A percentile compares a stretch with the other conserved stretches of the same genome.
These are phyloP conservation scores for Croton laevigatus DNA, from an alignment of 441 rosid genomes.

Conservation along the genomic window DNA sequence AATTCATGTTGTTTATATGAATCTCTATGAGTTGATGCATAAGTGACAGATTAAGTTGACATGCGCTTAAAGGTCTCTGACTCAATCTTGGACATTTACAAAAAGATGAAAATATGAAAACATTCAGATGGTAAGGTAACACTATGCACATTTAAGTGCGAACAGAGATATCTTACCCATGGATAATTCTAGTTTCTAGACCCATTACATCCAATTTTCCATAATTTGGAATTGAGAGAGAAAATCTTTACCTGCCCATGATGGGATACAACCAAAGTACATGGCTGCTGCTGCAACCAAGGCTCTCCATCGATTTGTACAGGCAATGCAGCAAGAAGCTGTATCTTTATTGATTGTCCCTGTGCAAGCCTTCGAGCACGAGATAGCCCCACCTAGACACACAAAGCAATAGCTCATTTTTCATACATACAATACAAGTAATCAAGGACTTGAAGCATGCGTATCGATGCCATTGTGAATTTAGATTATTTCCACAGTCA, in stretches of 20 bases:
- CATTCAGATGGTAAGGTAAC: not conserved
- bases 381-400: constrained; percentile 86
- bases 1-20: not conserved
- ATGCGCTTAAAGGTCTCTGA: not conserved
- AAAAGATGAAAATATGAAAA: not conserved
- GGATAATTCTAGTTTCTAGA: not conserved
- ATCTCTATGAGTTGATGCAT: not conserved
- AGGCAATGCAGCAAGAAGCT: constrained; percentile 72
- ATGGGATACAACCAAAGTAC: constrained; percentile 76
- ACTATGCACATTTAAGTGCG: not conserved
- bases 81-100: not conserved
- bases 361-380: constrained; percentile 96
- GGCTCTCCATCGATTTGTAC: constrained; percentile 99
- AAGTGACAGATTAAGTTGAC: not conserved
- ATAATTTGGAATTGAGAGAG: constrained; percentile 18
- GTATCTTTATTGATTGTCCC: constrained; percentile 85
- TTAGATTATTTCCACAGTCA: no score
- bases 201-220: not conserved
- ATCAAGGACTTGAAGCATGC: not conserved
- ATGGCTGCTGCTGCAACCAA: constrained; percentile 81
- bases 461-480: not conserved
- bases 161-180: not conserved
- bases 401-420: constrained; percentile 19
- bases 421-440: constrained; percentile 1
- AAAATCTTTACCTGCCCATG: constrained; percentile 74